Evolutionary conservation across 2,329 filamentous ascomycete genomes (phyloP), one percentile per base, ranked within the genome.

Genomic region (Huntiella abstrusa): DNA sequence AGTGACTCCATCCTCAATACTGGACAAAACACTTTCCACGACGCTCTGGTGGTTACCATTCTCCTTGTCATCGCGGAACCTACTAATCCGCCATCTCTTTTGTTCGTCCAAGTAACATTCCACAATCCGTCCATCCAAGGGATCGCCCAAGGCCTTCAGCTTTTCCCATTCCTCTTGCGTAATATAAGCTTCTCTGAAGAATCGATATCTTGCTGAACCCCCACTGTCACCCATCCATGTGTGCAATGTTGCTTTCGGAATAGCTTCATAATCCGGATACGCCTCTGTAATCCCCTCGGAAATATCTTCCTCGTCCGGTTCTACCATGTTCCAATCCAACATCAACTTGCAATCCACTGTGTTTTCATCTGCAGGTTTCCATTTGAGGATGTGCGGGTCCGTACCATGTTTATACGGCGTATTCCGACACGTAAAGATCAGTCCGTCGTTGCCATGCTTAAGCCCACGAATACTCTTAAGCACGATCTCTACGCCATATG

Each of bases 361-460:
- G 64, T 98, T 98, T 60, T 98, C 91, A 53, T 83, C 71, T 3
- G 85, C 84, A 0, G 88, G 86, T 63, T 98, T 98, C 91, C 91
- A 98, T 62, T 98, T 98, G 35, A 98, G 68, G 52, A 95, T 98
- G 59, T 94, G 80, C 43, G 75, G 75, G 61, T 98, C 91, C 10
- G 91, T 98, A 53, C 91, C 91, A 53, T 82, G 80, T 55, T 80
- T 79, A 65, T 98, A 98, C 7, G 80, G 72, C 13, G 83, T 85
- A 55, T 77, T 80, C 52, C 83, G 77, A 64, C 88, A 94, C n/a
- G 91, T 96, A 63, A 96, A 98, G 57, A 98, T 94, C 41, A 98
- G 71, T 4, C 91, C 91, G 59, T 98, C 91, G 60, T 95, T 96
- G 51, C 88, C 87, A 59, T 98, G 91, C 53, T 79, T 80, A 33